phyloP scores from a whole-genome alignment of 257 asterid species.

The Gentiana dahurica region DNA sequence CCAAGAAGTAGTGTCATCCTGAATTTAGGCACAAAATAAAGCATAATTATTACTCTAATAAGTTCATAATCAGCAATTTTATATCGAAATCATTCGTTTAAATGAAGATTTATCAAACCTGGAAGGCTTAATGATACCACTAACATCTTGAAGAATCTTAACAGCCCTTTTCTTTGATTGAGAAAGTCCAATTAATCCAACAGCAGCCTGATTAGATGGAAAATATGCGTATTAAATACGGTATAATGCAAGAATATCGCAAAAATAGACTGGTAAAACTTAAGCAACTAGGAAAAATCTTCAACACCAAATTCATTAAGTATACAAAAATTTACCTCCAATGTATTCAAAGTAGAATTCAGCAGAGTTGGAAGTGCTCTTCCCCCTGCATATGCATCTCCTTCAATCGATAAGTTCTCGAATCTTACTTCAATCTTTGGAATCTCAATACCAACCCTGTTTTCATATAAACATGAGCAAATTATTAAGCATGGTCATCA shows the following conservation, averaged over 20 bases:
- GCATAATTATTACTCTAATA: neutral
- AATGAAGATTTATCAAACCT: slow-evolving; percentile 28
- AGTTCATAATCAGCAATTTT: neutral
- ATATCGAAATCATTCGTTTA: neutral
- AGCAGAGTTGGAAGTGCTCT: slow-evolving; percentile 88
- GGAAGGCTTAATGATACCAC: slow-evolving; percentile 71
- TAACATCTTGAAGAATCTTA: slow-evolving; percentile 59
- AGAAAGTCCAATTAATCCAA: slow-evolving; percentile 55
- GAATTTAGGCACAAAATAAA: slow-evolving; percentile 2
- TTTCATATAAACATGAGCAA: neutral
- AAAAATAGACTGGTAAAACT: neutral
- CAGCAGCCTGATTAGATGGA: slow-evolving; percentile 26
- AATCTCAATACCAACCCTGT: slow-evolving; percentile 78
- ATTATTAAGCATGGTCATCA: too few relatives aligned
- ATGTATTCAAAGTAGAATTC: slow-evolving; percentile 57
- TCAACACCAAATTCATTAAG: neutral
- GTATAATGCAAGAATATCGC: neutral
- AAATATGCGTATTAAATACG: neutral
- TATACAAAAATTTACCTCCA: slow-evolving; percentile 39
- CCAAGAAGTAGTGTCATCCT: slow-evolving; percentile 88
- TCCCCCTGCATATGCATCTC: slow-evolving; percentile 72
- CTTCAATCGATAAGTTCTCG: slow-evolving; percentile 55
- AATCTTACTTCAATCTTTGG: slow-evolving; percentile 81
- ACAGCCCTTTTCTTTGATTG: slow-evolving; percentile 57
- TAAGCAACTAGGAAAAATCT: neutral